Base-by-base conservation (phyloP, 164 flowering plant genomes). In the Brasenia schreberi region DNA sequence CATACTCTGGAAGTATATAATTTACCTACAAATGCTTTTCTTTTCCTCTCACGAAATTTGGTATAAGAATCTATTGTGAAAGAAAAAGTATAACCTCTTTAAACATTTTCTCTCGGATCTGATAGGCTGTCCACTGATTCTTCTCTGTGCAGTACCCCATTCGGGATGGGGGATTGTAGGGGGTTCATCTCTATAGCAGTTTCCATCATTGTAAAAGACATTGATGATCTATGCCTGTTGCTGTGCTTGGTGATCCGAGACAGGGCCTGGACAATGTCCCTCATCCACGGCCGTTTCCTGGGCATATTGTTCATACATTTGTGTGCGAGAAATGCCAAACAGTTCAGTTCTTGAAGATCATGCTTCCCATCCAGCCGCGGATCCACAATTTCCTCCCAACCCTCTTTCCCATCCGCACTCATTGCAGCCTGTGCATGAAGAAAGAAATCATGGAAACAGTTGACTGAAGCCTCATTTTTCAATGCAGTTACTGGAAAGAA, bases 301-400 rank as follows among this genome's bases (percentile, higher is more conserved):
- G 97, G 80, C 42, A n/a, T 49, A 5, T 79, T 81, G 70, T 82
- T 83, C 33, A 94, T 72, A 66, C 99, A 95, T 73, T 80, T 89
- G 81, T 88, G 84, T 59, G 92, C 97, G 70, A 91, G 85, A 68
- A 79, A 74, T 27, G 97, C 92, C 45, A 87, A 75, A 16, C 83
- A 89, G 61, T 87, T 85, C n/a, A 91, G 84, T 73, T 95, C 94
- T 81, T 78, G 74, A 39, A 75, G 56, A 42, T 87, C 82, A 60
- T 84, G 84, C 62, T 78, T 82, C 64, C 96, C 89, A 12, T 83
- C 89, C 1, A 94, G 83, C 61, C 84, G 80, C 52, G 91, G 79
- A 72, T 91, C 99, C 4, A 74, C 87, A 61, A 94, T 83, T 79
- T 94, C 99, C 64, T 94, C 99, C 99, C 99, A 94, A 45, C 92